These are phyloP conservation scores for Medicago truncatula DNA, from an alignment of 306 rosid species.

Conservation along the genomic window MtrunA17r5.0-ANR NC_053044.1:35091001-35091500, in stretches of 20 bases:
- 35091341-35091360: slow-evolving; percentile 21
- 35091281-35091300: slow-evolving; percentile 16
- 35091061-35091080: slow-evolving; percentile 26
- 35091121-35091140: slow-evolving; percentile 31
- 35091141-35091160: slow-evolving; percentile 44
- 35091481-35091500: too few species aligned
- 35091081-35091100: slow-evolving; percentile 50
- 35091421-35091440: background rate
- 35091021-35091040: slow-evolving; percentile 24
- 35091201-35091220: slow-evolving; percentile 24
- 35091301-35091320: slow-evolving; percentile 39
- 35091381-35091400: slow-evolving; percentile 13
- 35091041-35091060: slow-evolving; percentile 31
- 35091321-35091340: slow-evolving; percentile 37
- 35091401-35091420: background rate
- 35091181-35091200: slow-evolving; percentile 27
- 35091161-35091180: slow-evolving; percentile 26
- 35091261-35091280: slow-evolving; percentile 15
- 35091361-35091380: slow-evolving; percentile 20
- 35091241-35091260: slow-evolving; percentile 11
- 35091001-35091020: slow-evolving; percentile 56
- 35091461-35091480: background rate
- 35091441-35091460: background rate
- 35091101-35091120: slow-evolving; percentile 53
- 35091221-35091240: slow-evolving; percentile 22